Evolutionary conservation across 169 alveolate species (phyloP), one percentile per base, ranked within the genome.

Genomic region (Cryptosporidium sp.): DNA sequence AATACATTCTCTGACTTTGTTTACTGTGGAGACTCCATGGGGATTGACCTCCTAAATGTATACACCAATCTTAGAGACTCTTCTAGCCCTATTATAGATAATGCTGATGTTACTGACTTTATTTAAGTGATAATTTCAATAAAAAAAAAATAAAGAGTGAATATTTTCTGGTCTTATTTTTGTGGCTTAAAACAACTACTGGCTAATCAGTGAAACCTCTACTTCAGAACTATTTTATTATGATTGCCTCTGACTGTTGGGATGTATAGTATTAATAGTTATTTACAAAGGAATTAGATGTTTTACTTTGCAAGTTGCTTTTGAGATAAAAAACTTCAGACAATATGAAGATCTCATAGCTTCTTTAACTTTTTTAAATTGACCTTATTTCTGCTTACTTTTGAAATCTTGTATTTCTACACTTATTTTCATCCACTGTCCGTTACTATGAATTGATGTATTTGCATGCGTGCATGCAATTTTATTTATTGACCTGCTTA

Each of bases 11-110:
- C 89, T 3, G 89, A 80, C 51, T 80, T 80, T 48, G 89, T 80
- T 35, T 80, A 62, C n/a, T 80, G 89, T 65, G 89, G 89, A 9
- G 89, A 80, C 33, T 62, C 73, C 45, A 10, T 80, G n/a, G 89
- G 75, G 10, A 29, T 65, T n/a, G 89, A 80, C 14, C 41, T 65
- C 48, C 7, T 80, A 21, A 65, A 80, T 62, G 59, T 45, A n/a
- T 80, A 80, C 35, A 80, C 48, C 4, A 62, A 62, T 48, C n/a
- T 61, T 12, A 80, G 75, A 50, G 89, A 80, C 37, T 59, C 73
- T 23, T 39, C 75, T 31, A 80, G 43, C 14, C 89, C 75, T 21
- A 65, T 62, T 65, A 80, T 62, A 43, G 50, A 70, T 48, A 48
- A 70, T 31, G 84, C 65, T 37, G 65, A 45, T 45, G 62, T 48